These are phyloP conservation scores for Jacaranda mimosifolia DNA, from an alignment of 257 asterid species.

Conservation along the genomic window DNA sequence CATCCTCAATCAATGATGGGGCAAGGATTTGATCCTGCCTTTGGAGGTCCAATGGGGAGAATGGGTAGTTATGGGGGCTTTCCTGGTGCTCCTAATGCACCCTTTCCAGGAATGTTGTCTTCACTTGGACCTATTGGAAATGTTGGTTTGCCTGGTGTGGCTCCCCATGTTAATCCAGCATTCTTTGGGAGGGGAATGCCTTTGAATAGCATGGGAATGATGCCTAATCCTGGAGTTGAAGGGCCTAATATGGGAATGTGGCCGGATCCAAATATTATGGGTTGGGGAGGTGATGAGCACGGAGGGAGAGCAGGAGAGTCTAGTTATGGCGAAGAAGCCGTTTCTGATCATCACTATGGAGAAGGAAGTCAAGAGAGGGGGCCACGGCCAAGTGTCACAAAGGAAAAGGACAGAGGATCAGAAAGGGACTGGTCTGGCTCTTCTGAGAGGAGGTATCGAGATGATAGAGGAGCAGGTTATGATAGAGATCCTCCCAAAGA, in stretches of 20 bases:
- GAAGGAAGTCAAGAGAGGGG: slow-evolving; percentile 78
- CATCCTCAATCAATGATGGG: slow-evolving; percentile 87
- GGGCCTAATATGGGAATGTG: slow-evolving; percentile 86
- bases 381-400: slow-evolving; percentile 58
- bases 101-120: slow-evolving; percentile 64
- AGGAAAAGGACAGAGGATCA: slow-evolving; percentile 82
- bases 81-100: slow-evolving; percentile 78
- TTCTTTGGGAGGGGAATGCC: slow-evolving; percentile 89
- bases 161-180: slow-evolving; percentile 88
- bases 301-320: slow-evolving; percentile 85
- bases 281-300: slow-evolving; percentile 85
- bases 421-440: slow-evolving; percentile 91
- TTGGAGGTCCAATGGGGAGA: slow-evolving; percentile 87
- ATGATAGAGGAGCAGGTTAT: slow-evolving; percentile 72
- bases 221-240: slow-evolving; percentile 68
- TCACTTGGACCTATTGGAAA: slow-evolving; percentile 75
- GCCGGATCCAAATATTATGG: slow-evolving; percentile 77
- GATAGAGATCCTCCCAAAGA: slow-evolving; percentile 69
- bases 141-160: slow-evolving; percentile 87
- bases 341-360: slow-evolving; percentile 81
- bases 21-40: slow-evolving; percentile 84
- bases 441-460: slow-evolving; percentile 78
- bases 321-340: slow-evolving; percentile 82
- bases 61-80: slow-evolving; percentile 84
- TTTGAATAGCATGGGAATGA: slow-evolving; percentile 84